phyloP scores from a whole-genome alignment of 1,284 basidiomycete genomes.

The Tylopilus orsonianus region DNA sequence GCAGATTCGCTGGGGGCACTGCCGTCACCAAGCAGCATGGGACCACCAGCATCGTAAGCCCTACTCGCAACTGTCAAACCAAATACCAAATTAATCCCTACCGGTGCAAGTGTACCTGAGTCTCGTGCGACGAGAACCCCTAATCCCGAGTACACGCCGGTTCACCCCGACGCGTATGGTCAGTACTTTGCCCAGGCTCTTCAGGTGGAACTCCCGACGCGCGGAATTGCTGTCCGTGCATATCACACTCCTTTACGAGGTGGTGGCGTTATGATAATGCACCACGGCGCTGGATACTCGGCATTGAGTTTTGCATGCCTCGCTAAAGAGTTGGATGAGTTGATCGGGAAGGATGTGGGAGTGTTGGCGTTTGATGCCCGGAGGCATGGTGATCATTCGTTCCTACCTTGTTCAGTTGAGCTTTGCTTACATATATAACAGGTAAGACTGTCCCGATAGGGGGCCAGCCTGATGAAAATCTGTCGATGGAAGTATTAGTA shows the following conservation, averaged over 20 bases:
- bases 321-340: constrained; percentile 70
- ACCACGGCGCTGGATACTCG: constrained; percentile 93
- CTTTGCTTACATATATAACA: constrained; percentile 28
- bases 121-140: constrained; percentile 37
- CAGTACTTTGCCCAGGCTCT: constrained; percentile 76
- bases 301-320: constrained; percentile 88
- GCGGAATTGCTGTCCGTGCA: constrained; percentile 66
- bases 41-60: constrained; percentile 60
- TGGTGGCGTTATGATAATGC: constrained; percentile 75
- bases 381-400: constrained; percentile 72
- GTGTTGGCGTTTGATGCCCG: constrained; percentile 84
- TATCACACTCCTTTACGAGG: constrained; percentile 70
- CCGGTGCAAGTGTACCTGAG: constrained; percentile 16
- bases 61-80: neutral
- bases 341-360: constrained; percentile 75
- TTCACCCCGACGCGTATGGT: constrained; percentile 57
- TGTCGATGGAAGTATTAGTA: constrained; percentile 71
- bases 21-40: constrained; percentile 49
- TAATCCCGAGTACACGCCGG: constrained; percentile 64
- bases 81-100: neutral
- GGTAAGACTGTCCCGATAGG: constrained; percentile 60
- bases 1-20: constrained; percentile 63
- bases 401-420: neutral
- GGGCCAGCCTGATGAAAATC: constrained; percentile 52
- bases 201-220: constrained; percentile 64